Base-by-base conservation (phyloP, 352 stramenopile genomes). In the Halophytophthora batemanensis region DNA sequence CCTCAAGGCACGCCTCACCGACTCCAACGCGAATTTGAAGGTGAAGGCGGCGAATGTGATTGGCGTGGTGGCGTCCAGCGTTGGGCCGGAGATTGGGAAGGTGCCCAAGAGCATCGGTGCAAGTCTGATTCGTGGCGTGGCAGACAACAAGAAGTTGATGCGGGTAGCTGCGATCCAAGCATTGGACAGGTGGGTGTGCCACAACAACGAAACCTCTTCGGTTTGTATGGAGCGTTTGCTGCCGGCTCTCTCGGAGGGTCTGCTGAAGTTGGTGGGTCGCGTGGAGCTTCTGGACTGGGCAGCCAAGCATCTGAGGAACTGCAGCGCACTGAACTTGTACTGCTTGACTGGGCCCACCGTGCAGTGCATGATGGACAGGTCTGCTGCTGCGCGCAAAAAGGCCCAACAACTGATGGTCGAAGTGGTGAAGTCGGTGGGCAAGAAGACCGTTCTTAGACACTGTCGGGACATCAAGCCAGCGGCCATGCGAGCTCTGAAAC, bases 71-170 rank as follows among this genome's bases (percentile, higher is more conserved):
- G 85, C 83, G 10, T 60, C 79, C 8, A 92, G 83, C 39, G 67
- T 95, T 50, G 83, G 83, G 5, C 76, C 80, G 6, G 82, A 93
- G 33, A 70, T 93, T 22, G 56, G 51, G 5, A 92, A 91, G 51
- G 77, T 94, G 74, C 88, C 82, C 4, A 95, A 95, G 53, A 59
- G 88, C 29, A 64, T 93, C 13, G 83, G 82, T 14, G 56, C 69
- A 12, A 89, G 52, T 50, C 53, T 95, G 14, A 69, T 94, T 23
- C 61, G 70, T 22, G 83, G 86, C 11, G 82, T 93, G 28, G 69
- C 69, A 3, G 86, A 95, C 61, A 95, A 95, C 67, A 95, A 95
- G 61, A 95, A 95, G 56, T 76, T 74, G 15, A 93, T 95, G 86
- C 83, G 93, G 60, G 40, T 66, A 18, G 86, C 83, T 18, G 76